Evolutionary conservation across 345 rosid genomes (phyloP).

Genomic region (Crucihimalaya himalaica): DNA sequence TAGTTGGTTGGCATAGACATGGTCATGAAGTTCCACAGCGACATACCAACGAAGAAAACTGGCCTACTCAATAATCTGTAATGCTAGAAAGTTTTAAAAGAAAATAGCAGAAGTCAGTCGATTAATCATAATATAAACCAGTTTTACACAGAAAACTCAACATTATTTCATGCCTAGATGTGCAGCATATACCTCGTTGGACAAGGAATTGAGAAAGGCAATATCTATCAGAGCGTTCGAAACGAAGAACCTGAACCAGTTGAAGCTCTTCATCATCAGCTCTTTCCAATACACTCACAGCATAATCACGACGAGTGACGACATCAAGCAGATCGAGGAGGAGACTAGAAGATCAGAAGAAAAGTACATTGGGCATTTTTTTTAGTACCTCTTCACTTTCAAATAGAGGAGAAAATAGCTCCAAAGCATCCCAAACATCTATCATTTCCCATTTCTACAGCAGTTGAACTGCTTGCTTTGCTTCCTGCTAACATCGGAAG

Average conservation of each 20-base stretch:
- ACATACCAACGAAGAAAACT: slow-evolving; percentile 98
- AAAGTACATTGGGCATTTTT: background rate
- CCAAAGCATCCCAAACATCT: too few species aligned
- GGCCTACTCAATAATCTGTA: slow-evolving; percentile 81
- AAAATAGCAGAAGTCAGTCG: slow-evolving; percentile 35
- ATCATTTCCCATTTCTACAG: slow-evolving; percentile 93
- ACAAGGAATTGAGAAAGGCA: slow-evolving; percentile 92
- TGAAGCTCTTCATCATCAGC: slow-evolving; percentile 99
- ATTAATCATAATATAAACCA: slow-evolving; percentile 4
- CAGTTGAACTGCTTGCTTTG: slow-evolving; percentile 87
- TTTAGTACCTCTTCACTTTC: slow-evolving; percentile 95
- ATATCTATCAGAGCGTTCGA: slow-evolving; percentile 93
- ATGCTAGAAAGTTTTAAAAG: slow-evolving; percentile 61
- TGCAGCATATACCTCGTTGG: slow-evolving; percentile 71
- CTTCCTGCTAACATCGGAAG: slow-evolving; percentile 66
- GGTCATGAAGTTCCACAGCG: slow-evolving; percentile 88
- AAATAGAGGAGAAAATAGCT: slow-evolving; percentile 91
- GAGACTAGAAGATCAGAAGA: background rate
- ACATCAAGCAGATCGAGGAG: slow-evolving; percentile 4
- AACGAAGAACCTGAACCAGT: slow-evolving; percentile 97
- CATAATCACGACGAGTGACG: slow-evolving; percentile 51
- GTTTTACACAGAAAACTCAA: too few species aligned
- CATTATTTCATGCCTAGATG: slow-evolving; percentile 11
- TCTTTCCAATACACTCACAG: slow-evolving; percentile 95
- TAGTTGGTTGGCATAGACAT: slow-evolving; percentile 79